Evolutionary conservation across 768 basidiomycete species (phyloP).

Genomic region (Artomyces pyxidatus): DNA sequence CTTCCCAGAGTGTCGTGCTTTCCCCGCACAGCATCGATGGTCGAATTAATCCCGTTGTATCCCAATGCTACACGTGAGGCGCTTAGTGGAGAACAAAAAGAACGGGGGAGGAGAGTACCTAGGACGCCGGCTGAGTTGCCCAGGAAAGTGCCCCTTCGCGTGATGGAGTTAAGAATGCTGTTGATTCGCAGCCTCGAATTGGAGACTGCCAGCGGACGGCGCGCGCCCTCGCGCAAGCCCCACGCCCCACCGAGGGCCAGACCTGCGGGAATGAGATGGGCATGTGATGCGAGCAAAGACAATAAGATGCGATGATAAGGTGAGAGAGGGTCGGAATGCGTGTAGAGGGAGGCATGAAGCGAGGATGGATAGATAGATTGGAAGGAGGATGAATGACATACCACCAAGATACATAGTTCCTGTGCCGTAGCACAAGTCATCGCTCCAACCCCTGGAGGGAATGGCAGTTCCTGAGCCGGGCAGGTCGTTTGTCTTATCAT

Average conservation of each 20-base stretch:
- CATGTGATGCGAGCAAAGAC: conserved; percentile 73
- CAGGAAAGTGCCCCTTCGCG: conserved; percentile 93
- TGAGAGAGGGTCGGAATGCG: conserved; percentile 28
- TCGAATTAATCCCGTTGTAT: conserved; percentile 95
- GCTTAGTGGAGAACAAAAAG: conserved; percentile 32
- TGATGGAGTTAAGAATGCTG: conserved; percentile 93
- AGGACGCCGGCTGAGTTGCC: conserved; percentile 98
- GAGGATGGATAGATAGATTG: conserved; percentile 20
- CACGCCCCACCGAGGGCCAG: conserved; percentile 91
- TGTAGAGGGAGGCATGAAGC: conserved; percentile 46
- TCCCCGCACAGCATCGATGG: conserved; percentile 82
- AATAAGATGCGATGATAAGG: conserved; percentile 47
- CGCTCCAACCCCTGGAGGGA: conserved; percentile 95
- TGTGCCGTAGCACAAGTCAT: conserved; percentile 98
- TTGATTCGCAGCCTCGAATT: conserved; percentile 90
- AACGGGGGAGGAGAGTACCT: conserved; percentile 53
- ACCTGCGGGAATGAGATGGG: conserved; percentile 60
- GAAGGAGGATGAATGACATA: conserved; percentile 37
- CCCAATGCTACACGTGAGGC: conserved; percentile 62
- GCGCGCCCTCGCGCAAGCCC: conserved; percentile 92
- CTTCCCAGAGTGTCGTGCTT: conserved; percentile 88
- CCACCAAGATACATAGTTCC: conserved; percentile 98
- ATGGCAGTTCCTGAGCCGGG: conserved; percentile 88
- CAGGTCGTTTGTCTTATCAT: conserved; percentile 88
- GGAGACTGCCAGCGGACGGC: conserved; percentile 78